Base-by-base conservation (phyloP, 257 asterid species). In the Solanum pennellii region DNA sequence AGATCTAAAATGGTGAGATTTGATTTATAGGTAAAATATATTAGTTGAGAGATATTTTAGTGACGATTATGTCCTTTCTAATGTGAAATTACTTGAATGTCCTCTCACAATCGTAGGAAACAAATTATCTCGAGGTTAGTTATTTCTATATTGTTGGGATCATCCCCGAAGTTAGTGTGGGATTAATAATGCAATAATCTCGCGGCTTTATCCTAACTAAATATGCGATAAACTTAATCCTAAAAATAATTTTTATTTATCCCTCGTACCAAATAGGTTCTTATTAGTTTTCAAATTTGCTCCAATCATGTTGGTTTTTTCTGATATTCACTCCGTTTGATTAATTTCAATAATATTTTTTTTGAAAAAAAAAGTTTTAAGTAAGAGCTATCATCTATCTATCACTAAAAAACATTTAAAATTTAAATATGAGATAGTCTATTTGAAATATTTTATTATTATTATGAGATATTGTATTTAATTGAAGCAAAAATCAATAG, bases 1-100 rank as follows among this genome's bases (percentile, higher is more conserved):
- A 56, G 75, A 84, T 42, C 60, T 74, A 86, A 79, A 42, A 59
- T 29, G 29, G 52, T 59, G 82, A 82, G 88, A 72, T 35, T 72
- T 72, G 80, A 72, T 18, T 72, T 72, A 72, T 33, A 18, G 80
- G 80, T 72, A 35, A 72, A 71, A 71, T 71, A 71, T 71, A 33
- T 16, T 72, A 14, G 76, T 33, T 72, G 25, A 18, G 82, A 74
- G 82, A 39, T 37, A 21, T 39, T 74, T 37, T 74, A 10, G 31
- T 74, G 52, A 74, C 82, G 49, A 74, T 74, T 74, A 74, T 74
- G 82, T 74, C 82, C 82, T 74, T 74, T 37, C 20, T 72, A 0
- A 20, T 33, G 14, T 74, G 82, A 21, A 74, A 74, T 74, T 11
- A 74, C 82, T 16, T 20, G 2, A 3, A 20, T 11, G 82, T 12